Evolutionary conservation across 106 monocot species (phyloP).

Genomic region (Dioscorea zingiberensis): DNA sequence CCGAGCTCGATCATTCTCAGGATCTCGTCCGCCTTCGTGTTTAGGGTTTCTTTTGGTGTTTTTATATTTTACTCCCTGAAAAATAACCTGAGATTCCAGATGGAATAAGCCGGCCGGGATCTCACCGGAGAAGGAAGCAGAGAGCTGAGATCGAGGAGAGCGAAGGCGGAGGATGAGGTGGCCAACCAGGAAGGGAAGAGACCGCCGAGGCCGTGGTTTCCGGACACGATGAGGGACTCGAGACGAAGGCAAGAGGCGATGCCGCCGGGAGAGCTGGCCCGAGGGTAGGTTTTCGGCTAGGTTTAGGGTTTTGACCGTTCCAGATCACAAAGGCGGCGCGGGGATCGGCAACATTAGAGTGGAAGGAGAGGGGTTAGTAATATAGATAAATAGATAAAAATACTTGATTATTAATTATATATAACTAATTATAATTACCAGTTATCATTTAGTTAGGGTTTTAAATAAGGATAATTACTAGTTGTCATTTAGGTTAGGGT

Average conservation of each 20-base stretch:
- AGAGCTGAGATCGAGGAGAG: constrained; percentile 32
- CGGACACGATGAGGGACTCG: constrained; percentile 26
- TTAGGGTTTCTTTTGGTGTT: too few relatives aligned
- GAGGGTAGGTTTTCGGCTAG: constrained; percentile 26
- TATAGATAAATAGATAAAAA: too few relatives aligned
- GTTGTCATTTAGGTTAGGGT: too few relatives aligned
- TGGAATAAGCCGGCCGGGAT: constrained; percentile 25
- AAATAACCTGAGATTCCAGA: constrained; percentile 26
- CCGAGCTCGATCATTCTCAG: too few relatives aligned
- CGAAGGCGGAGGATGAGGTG: constrained; percentile 17
- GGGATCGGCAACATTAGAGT: constrained; percentile 23
- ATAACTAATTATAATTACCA: too few relatives aligned
- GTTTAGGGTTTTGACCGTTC: constrained; percentile 34
- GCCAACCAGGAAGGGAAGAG: constrained; percentile 32
- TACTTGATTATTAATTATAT: too few relatives aligned
- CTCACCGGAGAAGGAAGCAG: constrained; percentile 23
- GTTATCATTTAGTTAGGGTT: too few relatives aligned
- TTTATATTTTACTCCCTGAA: too few relatives aligned
- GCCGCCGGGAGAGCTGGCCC: constrained; percentile 26
- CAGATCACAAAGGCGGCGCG: constrained; percentile 16
- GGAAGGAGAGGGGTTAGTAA: constrained; percentile 39
- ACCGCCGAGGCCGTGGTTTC: constrained; percentile 27
- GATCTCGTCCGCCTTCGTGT: too few relatives aligned
- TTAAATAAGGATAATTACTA: too few relatives aligned
- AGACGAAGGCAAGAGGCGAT: constrained; percentile 28